phyloP scores from a whole-genome alignment of 2,329 filamentous ascomycete genomes.

The Incumbomyces lentus region DNA sequence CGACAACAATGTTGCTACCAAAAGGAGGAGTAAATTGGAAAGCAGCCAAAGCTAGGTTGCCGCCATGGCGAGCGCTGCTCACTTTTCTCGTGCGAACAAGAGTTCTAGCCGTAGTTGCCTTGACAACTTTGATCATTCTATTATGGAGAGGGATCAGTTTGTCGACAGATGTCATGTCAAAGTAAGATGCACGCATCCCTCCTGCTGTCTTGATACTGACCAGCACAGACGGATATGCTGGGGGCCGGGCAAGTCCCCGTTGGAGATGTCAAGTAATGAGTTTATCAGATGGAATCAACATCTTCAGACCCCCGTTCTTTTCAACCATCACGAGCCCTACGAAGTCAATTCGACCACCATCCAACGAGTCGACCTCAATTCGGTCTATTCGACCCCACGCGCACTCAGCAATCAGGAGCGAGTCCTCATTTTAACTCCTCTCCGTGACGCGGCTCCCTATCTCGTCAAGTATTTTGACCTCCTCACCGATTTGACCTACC shows the following conservation, averaged over 20 bases:
- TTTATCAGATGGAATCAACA: constrained; percentile 81
- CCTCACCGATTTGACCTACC: constrained; percentile 78
- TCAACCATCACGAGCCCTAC: constrained; percentile 87
- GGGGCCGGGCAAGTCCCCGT: constrained; percentile 88
- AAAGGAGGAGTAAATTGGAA: constrained; percentile 92
- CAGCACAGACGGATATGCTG: constrained; percentile 50
- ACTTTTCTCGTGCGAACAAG: constrained; percentile 64
- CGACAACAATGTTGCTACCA: constrained; percentile 67
- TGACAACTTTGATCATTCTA: constrained; percentile 63
- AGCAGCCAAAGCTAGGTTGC: constrained; percentile 67
- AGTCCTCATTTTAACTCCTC: constrained; percentile 80
- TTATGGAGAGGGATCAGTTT: constrained; percentile 79
- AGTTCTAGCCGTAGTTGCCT: constrained; percentile 61
- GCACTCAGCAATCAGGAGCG: constrained; percentile 73
- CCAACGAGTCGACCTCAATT: constrained; percentile 71
- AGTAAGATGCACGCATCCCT: constrained; percentile 42
- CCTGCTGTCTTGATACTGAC: background rate
- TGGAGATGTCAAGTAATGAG: constrained; percentile 89
- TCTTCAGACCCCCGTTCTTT: constrained; percentile 82
- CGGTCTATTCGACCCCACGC: constrained; percentile 67
- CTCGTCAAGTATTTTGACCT: constrained; percentile 90
- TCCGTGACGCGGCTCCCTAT: constrained; percentile 77
- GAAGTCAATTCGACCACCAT: constrained; percentile 75
- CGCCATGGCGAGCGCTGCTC: constrained; percentile 62
- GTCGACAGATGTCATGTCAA: constrained; percentile 80